These are phyloP conservation scores for Coemansia sp. DNA, from an alignment of 192 early-diverging fungal genomes.

Conservation along the genomic window DNA sequence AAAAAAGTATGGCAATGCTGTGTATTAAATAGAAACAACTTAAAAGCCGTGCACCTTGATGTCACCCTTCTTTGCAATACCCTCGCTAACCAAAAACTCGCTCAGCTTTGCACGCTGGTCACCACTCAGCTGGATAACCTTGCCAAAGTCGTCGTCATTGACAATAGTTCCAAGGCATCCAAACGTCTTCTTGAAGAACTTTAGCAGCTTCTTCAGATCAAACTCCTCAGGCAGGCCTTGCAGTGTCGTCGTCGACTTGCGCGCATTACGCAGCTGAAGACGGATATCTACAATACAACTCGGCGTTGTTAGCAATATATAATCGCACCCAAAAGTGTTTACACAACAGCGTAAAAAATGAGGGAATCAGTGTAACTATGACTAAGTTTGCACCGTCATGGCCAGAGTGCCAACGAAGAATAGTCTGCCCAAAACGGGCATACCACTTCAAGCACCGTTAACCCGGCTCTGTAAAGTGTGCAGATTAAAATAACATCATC, in stretches of 20 bases:
- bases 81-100: conserved; percentile 73
- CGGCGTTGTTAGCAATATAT: background rate
- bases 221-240: conserved; percentile 84
- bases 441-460: background rate
- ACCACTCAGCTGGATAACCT: conserved; percentile 91
- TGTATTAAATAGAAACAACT: conserved; percentile 6
- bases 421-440: conserved; percentile 4
- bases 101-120: conserved; percentile 87
- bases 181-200: conserved; percentile 94
- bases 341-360: too few species aligned
- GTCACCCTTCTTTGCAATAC: conserved; percentile 78
- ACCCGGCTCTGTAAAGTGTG: conserved; percentile 4
- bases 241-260: conserved; percentile 95
- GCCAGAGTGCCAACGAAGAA: conserved; percentile 41
- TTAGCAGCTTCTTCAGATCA: conserved; percentile 88
- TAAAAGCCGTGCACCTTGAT: conserved; percentile 99
- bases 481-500: conserved; percentile 5
- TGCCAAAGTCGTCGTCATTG: conserved; percentile 86
- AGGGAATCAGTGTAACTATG: conserved; percentile 61
- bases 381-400: conserved; percentile 42
- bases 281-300: conserved; percentile 75
- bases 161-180: conserved; percentile 96
- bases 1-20: background rate
- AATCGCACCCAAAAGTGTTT: too few species aligned
- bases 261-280: conserved; percentile 94